Conservation (phyloP, 768 basidiomycete genomes). For the Mycena indigotica region DNA sequence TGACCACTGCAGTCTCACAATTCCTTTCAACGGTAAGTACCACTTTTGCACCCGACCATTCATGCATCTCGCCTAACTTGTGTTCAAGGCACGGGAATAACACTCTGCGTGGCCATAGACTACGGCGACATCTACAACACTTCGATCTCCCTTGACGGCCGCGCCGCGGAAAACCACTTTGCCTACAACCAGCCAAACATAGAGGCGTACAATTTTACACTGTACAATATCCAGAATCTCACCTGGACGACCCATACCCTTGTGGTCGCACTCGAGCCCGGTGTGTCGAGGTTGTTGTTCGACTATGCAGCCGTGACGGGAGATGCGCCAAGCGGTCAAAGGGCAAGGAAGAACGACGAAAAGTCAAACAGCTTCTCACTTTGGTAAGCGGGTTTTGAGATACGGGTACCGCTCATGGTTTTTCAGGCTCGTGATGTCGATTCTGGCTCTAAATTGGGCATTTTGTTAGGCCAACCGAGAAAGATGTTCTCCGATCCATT, state of each 20-base stretch:
- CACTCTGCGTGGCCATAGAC: slow-evolving; percentile 13
- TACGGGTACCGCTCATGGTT: too few species aligned
- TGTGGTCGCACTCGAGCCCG: slow-evolving; percentile 4
- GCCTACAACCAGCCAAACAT: slow-evolving; percentile 6
- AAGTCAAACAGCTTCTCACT: not conserved
- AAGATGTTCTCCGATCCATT: too few species aligned
- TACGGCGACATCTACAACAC: slow-evolving; percentile 17
- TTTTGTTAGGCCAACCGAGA: too few species aligned
- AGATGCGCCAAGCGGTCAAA: not conserved
- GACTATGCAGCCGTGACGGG: slow-evolving; percentile 18
- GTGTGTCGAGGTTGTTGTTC: slow-evolving; percentile 5
- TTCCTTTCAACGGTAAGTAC: slow-evolving; percentile 15
- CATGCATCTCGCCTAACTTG: not conserved
- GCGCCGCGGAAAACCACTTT: slow-evolving; percentile 9
- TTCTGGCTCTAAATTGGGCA: too few species aligned
- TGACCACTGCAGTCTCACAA: slow-evolving; percentile 16
- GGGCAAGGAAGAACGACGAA: not conserved
- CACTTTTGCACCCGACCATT: too few species aligned
- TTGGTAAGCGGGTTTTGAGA: too few species aligned
- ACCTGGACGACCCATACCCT: slow-evolving; percentile 10
- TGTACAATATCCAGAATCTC: slow-evolving; percentile 16
- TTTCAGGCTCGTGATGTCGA: too few species aligned
- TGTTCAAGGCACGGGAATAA: slow-evolving; percentile 17
- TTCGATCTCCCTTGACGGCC: slow-evolving; percentile 14
- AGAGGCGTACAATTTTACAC: slow-evolving; percentile 12